Conservation (phyloP, 1,284 basidiomycete species). For the Sphaerobolus stellatus region DNA sequence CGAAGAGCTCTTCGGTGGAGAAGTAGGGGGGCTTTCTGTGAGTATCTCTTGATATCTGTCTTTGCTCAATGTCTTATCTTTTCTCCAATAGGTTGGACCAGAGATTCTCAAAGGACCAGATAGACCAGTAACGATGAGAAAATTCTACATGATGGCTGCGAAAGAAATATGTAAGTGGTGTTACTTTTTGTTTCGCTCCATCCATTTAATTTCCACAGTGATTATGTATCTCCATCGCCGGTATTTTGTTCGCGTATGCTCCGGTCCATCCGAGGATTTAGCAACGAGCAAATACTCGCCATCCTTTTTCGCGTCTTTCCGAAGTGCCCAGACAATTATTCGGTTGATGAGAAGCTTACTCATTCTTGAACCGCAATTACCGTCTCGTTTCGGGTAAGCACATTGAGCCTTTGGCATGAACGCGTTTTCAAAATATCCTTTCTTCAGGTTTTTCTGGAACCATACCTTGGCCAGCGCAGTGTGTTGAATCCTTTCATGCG, state of each 20-base stretch:
- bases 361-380: slow-evolving; percentile 5
- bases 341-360: not conserved
- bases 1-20: slow-evolving; percentile 2
- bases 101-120: not conserved
- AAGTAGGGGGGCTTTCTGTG: not conserved
- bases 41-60: not conserved
- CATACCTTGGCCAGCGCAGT: slow-evolving; percentile 6
- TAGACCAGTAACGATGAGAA: not conserved
- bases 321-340: slow-evolving; percentile 1
- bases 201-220: not conserved
- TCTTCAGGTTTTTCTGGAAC: slow-evolving; percentile 7
- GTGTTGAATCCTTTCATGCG: not conserved
- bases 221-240: not conserved
- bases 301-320: not conserved
- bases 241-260: slow-evolving; percentile 2
- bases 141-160: not conserved
- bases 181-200: not conserved
- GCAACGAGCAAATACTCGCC: not conserved
- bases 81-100: not conserved
- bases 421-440: not conserved
- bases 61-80: not conserved
- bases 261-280: not conserved
- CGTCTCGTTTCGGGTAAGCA: slow-evolving; percentile 5
- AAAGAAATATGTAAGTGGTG: not conserved
- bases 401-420: not conserved